phyloP scores from a whole-genome alignment of 129 eudicot species.

The Pulicaria dysenterica region DNA sequence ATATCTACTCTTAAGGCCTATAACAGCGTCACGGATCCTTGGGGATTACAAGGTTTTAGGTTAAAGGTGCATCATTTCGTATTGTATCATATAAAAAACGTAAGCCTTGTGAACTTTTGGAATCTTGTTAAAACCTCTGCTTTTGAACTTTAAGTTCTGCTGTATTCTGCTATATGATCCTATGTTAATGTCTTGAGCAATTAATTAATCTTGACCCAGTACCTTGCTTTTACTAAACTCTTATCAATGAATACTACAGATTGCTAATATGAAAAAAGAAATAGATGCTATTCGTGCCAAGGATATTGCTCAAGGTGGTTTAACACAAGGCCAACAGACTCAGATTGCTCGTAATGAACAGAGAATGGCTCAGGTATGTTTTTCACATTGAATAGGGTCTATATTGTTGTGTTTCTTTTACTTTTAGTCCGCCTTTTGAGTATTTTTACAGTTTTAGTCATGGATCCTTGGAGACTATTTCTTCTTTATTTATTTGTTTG shows the following conservation, averaged over 20 bases:
- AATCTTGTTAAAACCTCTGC: too few species aligned
- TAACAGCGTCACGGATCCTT: too few species aligned
- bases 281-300: slow-evolving; percentile 97
- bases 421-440: neutral
- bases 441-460: neutral
- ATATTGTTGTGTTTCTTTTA: neutral
- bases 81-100: too few species aligned
- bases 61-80: too few species aligned
- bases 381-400: neutral
- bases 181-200: too few species aligned
- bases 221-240: slow-evolving; percentile 5
- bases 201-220: too few species aligned
- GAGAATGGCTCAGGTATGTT: slow-evolving; percentile 83
- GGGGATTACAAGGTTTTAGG: too few species aligned
- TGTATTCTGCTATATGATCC: too few species aligned
- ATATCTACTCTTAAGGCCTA: too few species aligned
- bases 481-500: too few species aligned
- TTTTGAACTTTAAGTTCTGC: too few species aligned
- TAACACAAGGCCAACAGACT: slow-evolving; percentile 99
- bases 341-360: slow-evolving; percentile 99
- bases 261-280: slow-evolving; percentile 97
- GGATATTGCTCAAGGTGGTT: slow-evolving; percentile 98
- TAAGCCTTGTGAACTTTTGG: too few species aligned
- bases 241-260: slow-evolving; percentile 45
- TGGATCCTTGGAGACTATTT: neutral